A percentile compares a stretch with the other conserved stretches of the same genome.
Conservation (phyloP, 306 rosid genomes). For the Bauhinia variegata region DNA sequence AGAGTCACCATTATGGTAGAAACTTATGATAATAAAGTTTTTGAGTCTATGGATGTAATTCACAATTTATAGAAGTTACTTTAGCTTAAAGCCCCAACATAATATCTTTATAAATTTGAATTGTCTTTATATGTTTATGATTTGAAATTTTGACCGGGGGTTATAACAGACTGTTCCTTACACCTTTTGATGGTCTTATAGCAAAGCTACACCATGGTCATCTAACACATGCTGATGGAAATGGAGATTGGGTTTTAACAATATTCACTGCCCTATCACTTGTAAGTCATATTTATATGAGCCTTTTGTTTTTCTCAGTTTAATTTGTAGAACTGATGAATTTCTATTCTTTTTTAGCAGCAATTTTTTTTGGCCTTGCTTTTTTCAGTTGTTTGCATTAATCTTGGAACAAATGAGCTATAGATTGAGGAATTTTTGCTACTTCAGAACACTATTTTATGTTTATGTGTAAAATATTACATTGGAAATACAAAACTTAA, state of each 20-base stretch:
- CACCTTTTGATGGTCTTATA: constrained; percentile 43
- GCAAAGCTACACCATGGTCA: constrained; percentile 95
- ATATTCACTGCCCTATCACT: constrained; percentile 84
- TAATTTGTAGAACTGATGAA: constrained; percentile 4
- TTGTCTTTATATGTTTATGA: neutral
- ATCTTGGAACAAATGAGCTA: constrained; percentile 15
- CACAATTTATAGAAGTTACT: constrained; percentile 10
- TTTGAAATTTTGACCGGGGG: constrained; percentile 22
- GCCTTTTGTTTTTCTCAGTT: constrained; percentile 5
- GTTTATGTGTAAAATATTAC: neutral
- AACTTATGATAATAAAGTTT: constrained; percentile 8
- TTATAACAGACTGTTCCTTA: constrained; percentile 21
- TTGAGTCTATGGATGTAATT: constrained; percentile 4
- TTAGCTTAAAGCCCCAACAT: neutral
- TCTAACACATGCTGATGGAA: constrained; percentile 91
- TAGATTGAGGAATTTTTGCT: constrained; percentile 18
- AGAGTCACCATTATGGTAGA: neutral
- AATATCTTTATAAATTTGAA: too few relatives aligned
- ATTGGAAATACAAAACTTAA: too few relatives aligned
- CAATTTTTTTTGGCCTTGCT: constrained; percentile 3
- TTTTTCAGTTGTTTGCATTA: neutral
- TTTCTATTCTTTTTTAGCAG: constrained; percentile 12
- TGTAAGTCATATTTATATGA: constrained; percentile 56
- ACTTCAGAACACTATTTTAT: constrained; percentile 11
- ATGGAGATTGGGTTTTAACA: constrained; percentile 95